These are phyloP conservation scores for Serendipita vermifera DNA, from an alignment of 768 basidiomycete genomes.

Conservation along the genomic window DNA sequence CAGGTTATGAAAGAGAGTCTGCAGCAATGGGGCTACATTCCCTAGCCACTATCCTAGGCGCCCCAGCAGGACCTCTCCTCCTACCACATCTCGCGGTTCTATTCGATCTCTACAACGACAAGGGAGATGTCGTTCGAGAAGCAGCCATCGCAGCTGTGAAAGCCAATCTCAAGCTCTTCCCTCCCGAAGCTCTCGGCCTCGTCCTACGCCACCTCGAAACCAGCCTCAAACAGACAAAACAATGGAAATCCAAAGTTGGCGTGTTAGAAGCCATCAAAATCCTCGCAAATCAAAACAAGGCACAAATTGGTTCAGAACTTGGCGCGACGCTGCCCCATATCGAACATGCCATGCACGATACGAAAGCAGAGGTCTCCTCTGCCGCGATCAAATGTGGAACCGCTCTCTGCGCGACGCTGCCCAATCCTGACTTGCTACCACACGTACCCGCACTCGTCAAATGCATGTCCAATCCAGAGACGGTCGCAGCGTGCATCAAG, in stretches of 20 bases:
- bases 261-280: slow-evolving; percentile 73
- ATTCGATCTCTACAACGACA: slow-evolving; percentile 82
- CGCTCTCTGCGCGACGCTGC: slow-evolving; percentile 75
- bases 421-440: slow-evolving; percentile 82
- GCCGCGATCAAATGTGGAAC: slow-evolving; percentile 85
- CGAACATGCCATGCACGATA: slow-evolving; percentile 89
- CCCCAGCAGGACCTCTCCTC: slow-evolving; percentile 56
- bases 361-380: slow-evolving; percentile 81
- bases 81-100: slow-evolving; percentile 64
- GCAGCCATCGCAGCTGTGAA: slow-evolving; percentile 75
- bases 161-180: slow-evolving; percentile 68
- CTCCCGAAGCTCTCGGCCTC: slow-evolving; percentile 63
- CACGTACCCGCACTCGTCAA: slow-evolving; percentile 84
- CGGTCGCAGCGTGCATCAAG: slow-evolving; percentile 89
- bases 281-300: slow-evolving; percentile 54
- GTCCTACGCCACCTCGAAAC: slow-evolving; percentile 58
- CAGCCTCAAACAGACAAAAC: slow-evolving; percentile 61
- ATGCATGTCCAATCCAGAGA: slow-evolving; percentile 83
- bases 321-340: slow-evolving; percentile 73
- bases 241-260: slow-evolving; percentile 93
- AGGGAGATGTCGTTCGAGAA: slow-evolving; percentile 78
- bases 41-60: slow-evolving; percentile 54
- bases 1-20: slow-evolving; percentile 79
- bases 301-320: slow-evolving; percentile 70
- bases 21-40: slow-evolving; percentile 71